phyloP scores from a whole-genome alignment of 345 rosid species.

The Anacardium occidentale region DNA sequence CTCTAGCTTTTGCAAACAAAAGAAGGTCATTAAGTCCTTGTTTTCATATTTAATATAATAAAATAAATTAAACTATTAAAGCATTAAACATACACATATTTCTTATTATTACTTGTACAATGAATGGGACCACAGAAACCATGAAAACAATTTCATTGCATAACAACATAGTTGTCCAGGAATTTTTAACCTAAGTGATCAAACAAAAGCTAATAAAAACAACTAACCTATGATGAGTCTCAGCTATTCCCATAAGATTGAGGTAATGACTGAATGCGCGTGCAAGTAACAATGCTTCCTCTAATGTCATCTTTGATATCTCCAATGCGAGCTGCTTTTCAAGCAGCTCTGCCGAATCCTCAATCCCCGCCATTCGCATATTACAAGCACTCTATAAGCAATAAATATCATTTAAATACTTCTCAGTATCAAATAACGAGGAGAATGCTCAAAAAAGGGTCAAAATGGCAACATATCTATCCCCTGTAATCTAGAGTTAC shows the following conservation, averaged over 20 bases:
- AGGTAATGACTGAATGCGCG: conserved; percentile 96
- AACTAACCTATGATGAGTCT: conserved; percentile 83
- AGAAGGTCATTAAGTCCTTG: background rate
- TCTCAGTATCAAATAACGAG: background rate
- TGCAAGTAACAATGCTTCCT: conserved; percentile 82
- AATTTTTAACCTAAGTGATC: background rate
- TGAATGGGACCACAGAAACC: background rate
- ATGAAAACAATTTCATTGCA: conserved; percentile 5
- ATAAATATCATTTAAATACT: background rate
- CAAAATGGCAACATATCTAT: background rate
- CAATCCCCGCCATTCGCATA: conserved; percentile 85
- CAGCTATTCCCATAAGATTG: conserved; percentile 90
- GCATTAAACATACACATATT: background rate
- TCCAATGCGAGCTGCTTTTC: conserved; percentile 82
- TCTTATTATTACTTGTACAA: background rate
- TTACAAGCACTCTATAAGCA: conserved; percentile 72
- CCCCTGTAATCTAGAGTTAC: background rate
- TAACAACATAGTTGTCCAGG: background rate
- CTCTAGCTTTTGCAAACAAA: background rate
- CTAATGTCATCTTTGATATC: conserved; percentile 79
- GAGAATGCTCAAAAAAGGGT: background rate
- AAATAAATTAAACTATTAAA: conserved; percentile 9
- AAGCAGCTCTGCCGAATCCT: conserved; percentile 69
- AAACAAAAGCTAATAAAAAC: background rate
- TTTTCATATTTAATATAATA: background rate